Percentiles rank a stretch among this genome's conserved stretches.
These are phyloP conservation scores for Evernia prunastri DNA, from an alignment of 495 filamentous ascomycete genomes.

Conservation along the genomic window DNA sequence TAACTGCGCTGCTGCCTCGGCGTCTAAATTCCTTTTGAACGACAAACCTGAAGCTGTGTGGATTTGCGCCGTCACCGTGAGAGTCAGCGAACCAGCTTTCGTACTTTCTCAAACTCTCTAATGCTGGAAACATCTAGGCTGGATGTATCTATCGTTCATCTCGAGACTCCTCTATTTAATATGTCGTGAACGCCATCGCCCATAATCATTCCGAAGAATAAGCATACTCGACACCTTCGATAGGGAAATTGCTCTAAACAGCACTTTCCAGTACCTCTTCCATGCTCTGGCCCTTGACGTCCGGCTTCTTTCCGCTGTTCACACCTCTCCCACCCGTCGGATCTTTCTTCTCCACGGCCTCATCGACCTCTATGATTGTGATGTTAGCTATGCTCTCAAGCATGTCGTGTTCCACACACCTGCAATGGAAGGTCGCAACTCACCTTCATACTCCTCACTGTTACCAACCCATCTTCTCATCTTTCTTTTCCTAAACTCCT, in stretches of 20 bases:
- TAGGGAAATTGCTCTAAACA: slow-evolving; percentile 22
- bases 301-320: slow-evolving; percentile 16
- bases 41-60: too few species aligned
- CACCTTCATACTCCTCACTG: slow-evolving; percentile 31
- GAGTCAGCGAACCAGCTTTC: too few species aligned
- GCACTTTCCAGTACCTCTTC: slow-evolving; percentile 32
- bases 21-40: too few species aligned
- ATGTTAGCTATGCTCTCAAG: not conserved
- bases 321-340: slow-evolving; percentile 25
- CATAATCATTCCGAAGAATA: not conserved
- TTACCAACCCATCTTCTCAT: slow-evolving; percentile 47
- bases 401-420: not conserved
- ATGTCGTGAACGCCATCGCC: not conserved
- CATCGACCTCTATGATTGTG: slow-evolving; percentile 22
- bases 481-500: slow-evolving; percentile 63
- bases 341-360: slow-evolving; percentile 19
- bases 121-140: not conserved
- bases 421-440: slow-evolving; percentile 14
- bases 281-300: slow-evolving; percentile 12
- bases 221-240: not conserved
- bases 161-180: not conserved
- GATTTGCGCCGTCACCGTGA: too few species aligned
- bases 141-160: not conserved
- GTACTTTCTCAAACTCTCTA: too few species aligned
- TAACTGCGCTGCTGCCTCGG: too few species aligned